Evolutionary conservation across 345 rosid species (phyloP).

Genomic region (Ceriops tagal): DNA sequence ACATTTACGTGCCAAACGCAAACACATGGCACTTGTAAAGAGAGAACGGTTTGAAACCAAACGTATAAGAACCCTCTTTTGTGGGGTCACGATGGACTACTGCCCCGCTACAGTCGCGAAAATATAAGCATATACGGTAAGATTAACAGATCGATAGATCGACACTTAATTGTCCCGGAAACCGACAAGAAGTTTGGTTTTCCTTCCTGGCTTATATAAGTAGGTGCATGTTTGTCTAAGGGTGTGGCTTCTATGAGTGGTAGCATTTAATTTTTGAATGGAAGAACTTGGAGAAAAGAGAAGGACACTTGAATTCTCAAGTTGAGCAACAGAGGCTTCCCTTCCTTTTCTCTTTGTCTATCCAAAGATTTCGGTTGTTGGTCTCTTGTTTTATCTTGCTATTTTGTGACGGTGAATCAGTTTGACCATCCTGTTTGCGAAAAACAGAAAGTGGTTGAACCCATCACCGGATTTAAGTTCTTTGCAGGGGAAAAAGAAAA

Average conservation of each 20-base stretch:
- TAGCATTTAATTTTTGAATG: background rate
- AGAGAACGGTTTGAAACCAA: background rate
- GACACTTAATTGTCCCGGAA: background rate
- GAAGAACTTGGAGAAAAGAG: no score
- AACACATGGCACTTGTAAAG: background rate
- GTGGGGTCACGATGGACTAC: background rate
- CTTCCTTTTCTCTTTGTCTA: no score
- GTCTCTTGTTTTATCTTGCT: background rate
- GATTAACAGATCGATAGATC: background rate
- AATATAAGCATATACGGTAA: background rate
- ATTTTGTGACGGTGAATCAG: background rate
- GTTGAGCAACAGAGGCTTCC: background rate
- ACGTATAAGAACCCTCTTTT: background rate
- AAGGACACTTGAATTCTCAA: background rate
- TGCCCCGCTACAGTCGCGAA: background rate
- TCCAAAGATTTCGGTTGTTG: background rate
- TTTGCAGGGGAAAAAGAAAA: background rate
- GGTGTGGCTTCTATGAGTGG: no score
- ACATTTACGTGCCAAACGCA: background rate
- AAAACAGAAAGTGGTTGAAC: background rate
- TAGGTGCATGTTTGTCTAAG: background rate
- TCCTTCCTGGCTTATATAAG: constrained; percentile 8
- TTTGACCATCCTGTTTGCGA: background rate
- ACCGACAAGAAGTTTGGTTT: background rate
- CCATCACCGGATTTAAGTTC: background rate